A percentile compares a stretch with the other conserved stretches of the same genome.
phyloP scores from a whole-genome alignment of 2,329 filamentous ascomycete species.

The Stemphylium beticola region DNA sequence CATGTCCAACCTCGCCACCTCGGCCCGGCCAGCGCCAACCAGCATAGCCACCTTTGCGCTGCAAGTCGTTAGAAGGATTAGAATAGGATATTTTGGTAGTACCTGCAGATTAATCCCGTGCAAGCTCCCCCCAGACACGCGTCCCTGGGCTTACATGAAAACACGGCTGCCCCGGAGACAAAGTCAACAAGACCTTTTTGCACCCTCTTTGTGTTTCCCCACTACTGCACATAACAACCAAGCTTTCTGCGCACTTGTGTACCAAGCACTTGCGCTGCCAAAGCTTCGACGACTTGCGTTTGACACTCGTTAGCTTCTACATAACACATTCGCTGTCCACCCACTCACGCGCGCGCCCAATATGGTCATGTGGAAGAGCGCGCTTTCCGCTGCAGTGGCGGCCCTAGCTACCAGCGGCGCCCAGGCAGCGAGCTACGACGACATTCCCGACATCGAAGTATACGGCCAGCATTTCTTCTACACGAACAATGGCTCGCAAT shows the following conservation, averaged over 20 bases:
- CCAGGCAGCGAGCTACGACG: conserved; percentile 38
- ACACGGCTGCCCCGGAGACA: background rate
- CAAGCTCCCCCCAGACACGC: background rate
- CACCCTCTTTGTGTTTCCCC: background rate
- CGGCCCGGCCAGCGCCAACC: background rate
- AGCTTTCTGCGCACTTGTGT: background rate
- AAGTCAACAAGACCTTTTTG: background rate
- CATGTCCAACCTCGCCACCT: background rate
- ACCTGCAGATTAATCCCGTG: background rate
- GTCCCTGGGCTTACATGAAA: background rate
- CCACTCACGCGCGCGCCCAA: background rate
- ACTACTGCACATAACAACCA: background rate
- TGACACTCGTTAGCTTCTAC: conserved; percentile 4
- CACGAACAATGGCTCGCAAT: conserved; percentile 78
- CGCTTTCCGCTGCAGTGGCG: conserved; percentile 22
- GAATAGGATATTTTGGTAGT: background rate
- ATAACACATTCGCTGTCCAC: conserved; percentile 8
- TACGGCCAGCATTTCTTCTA: conserved; percentile 89
- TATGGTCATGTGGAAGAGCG: conserved; percentile 18
- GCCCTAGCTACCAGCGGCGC: conserved; percentile 19
- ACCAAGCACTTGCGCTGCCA: background rate
- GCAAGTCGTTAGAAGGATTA: background rate
- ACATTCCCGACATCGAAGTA: conserved; percentile 40
- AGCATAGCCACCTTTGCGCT: too few relatives aligned
- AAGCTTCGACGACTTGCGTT: background rate